Evolutionary conservation across 768 basidiomycete genomes (phyloP).

Genomic region (Macrolepiota albuminosa): DNA sequence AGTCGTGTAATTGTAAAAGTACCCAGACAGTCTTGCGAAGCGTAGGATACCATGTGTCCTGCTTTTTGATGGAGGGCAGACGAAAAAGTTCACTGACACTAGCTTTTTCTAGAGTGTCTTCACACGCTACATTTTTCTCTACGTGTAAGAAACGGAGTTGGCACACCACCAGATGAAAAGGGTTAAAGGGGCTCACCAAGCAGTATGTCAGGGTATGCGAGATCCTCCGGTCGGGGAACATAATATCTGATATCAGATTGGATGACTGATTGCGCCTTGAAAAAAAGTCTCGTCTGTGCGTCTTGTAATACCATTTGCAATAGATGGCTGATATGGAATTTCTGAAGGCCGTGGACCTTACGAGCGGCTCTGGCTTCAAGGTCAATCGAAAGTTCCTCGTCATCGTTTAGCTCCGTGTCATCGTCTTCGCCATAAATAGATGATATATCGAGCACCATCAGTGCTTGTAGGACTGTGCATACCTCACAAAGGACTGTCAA

Average conservation of each 20-base stretch:
- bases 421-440: constrained; percentile 19
- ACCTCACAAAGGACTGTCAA: constrained; percentile 89
- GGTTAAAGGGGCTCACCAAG: constrained; percentile 42
- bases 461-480: constrained; percentile 91
- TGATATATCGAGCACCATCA: constrained; percentile 88
- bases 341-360: constrained; percentile 36
- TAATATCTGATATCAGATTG: constrained; percentile 87
- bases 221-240: constrained; percentile 68
- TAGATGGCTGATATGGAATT: constrained; percentile 75
- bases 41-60: constrained; percentile 91
- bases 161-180: background rate
- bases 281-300: constrained; percentile 92
- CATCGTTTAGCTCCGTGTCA: constrained; percentile 7
- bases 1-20: constrained; percentile 82
- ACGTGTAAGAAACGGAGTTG: constrained; percentile 29
- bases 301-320: constrained; percentile 92
- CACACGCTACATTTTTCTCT: constrained; percentile 36
- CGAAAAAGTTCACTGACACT: constrained; percentile 66
- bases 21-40: constrained; percentile 89
- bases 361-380: constrained; percentile 25
- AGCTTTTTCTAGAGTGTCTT: constrained; percentile 61
- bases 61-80: constrained; percentile 63
- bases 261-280: constrained; percentile 91
- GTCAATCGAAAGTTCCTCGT: constrained; percentile 35
- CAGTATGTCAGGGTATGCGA: constrained; percentile 84